Percentiles rank a stretch among this genome's conserved stretches.
Evolutionary conservation across 2,329 filamentous ascomycete species (phyloP).

Genomic region (Teratosphaeria destructans): DNA sequence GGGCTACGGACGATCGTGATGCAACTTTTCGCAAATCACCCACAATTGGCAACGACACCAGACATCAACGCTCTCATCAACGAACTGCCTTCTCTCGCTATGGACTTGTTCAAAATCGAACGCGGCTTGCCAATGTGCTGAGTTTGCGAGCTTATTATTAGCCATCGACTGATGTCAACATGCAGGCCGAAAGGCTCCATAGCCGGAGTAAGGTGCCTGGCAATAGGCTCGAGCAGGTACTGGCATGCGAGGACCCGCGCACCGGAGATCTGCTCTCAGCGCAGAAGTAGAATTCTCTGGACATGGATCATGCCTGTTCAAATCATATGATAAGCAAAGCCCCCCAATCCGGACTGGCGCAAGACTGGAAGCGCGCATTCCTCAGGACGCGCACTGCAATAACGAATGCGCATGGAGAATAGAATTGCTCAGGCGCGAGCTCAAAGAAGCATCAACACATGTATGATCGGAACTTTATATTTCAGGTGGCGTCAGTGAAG

Average conservation of each 20-base stretch:
- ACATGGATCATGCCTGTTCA: neutral
- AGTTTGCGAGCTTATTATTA: neutral
- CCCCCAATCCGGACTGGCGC: neutral
- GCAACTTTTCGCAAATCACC: slow-evolving; percentile 37
- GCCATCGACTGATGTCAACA: neutral
- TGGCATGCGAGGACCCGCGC: neutral
- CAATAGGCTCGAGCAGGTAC: neutral
- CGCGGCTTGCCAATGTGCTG: slow-evolving; percentile 31
- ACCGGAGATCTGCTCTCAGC: neutral
- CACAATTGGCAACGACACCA: slow-evolving; percentile 34
- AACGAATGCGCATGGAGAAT: neutral
- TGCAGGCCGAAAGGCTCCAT: neutral
- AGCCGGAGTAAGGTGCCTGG: neutral
- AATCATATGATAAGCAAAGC: neutral
- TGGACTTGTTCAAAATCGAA: slow-evolving; percentile 39
- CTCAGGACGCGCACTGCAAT: neutral
- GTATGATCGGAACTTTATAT: neutral
- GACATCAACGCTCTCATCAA: slow-evolving; percentile 36
- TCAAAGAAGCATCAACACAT: neutral
- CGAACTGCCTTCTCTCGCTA: slow-evolving; percentile 36
- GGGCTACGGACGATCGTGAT: slow-evolving; percentile 39
- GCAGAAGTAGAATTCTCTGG: neutral
- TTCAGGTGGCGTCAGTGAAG: neutral
- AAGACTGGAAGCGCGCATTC: neutral
- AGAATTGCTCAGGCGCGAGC: neutral